These are phyloP conservation scores for Lasiosphaeriaceae sp. DNA, from an alignment of 495 filamentous ascomycete species.

Conservation along the genomic window DNA sequence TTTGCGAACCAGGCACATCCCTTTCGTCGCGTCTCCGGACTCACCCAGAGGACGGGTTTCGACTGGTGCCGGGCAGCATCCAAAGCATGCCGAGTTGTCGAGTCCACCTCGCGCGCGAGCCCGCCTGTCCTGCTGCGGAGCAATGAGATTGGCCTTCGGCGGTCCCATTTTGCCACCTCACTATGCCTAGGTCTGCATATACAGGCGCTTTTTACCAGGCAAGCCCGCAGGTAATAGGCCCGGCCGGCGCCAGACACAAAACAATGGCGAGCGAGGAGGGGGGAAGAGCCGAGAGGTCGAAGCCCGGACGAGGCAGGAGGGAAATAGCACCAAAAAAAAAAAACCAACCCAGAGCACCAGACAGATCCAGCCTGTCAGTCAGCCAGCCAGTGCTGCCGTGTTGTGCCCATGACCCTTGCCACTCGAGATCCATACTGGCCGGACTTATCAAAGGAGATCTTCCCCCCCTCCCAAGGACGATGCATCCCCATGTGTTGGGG, in stretches of 20 bases:
- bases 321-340: conserved; percentile 30
- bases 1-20: conserved; percentile 36
- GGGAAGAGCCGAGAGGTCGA: conserved; percentile 9
- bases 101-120: conserved; percentile 17
- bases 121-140: conserved; percentile 13
- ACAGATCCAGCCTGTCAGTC: no score
- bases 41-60: conserved; percentile 20
- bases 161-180: conserved; percentile 43
- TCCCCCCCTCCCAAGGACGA: conserved; percentile 33
- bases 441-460: conserved; percentile 45
- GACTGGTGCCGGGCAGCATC: conserved; percentile 29
- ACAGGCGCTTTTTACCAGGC: conserved; percentile 35
- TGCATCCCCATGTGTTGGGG: conserved; percentile 50
- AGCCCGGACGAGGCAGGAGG: conserved; percentile 16
- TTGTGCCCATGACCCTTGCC: conserved; percentile 35
- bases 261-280: conserved; percentile 8
- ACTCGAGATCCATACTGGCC: conserved; percentile 33
- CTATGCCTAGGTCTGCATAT: conserved; percentile 41
- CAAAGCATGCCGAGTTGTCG: conserved; percentile 16
- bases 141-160: conserved; percentile 37
- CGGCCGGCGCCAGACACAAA: conserved; percentile 34
- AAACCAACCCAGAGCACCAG: no score
- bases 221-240: conserved; percentile 9
- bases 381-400: conserved; percentile 36
- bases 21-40: conserved; percentile 23